Evolutionary conservation across 495 filamentous ascomycete species (phyloP).

Genomic region (Annulohypoxylon stygium): DNA sequence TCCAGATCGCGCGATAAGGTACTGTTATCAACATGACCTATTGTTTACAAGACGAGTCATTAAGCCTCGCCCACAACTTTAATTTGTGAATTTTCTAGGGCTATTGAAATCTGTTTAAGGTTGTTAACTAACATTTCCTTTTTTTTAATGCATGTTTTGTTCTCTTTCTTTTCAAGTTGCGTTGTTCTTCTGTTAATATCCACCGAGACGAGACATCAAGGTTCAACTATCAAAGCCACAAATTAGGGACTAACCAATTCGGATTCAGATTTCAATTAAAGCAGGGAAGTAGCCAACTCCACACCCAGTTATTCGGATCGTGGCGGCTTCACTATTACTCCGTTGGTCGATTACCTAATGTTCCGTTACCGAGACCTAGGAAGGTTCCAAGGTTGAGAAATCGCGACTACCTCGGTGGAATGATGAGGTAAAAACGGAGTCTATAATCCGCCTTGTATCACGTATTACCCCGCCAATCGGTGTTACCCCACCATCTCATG

Average conservation of each 20-base stretch:
- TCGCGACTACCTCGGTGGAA: constrained; percentile 35
- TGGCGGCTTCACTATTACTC: not conserved
- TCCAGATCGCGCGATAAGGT: not conserved
- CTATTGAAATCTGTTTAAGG: no score
- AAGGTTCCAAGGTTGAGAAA: not conserved
- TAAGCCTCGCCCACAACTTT: not conserved
- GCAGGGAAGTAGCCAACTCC: not conserved
- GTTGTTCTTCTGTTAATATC: no score
- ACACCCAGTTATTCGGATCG: not conserved
- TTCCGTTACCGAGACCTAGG: no score
- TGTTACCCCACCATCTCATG: constrained; percentile 41
- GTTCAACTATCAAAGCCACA: no score
- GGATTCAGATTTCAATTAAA: no score
- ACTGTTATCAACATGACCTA: not conserved
- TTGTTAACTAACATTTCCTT: no score
- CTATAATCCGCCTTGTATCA: constrained; percentile 38
- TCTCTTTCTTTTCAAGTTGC: no score
- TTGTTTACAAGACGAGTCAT: not conserved
- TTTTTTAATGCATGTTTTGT: no score
- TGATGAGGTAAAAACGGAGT: constrained; percentile 43
- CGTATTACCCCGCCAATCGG: constrained; percentile 44
- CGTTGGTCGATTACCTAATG: constrained; percentile 6
- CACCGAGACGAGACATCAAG: no score
- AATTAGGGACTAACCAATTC: no score
- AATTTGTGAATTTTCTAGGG: not conserved